These are phyloP conservation scores for Cladosporium oxysporum DNA, from an alignment of 2,329 filamentous ascomycete species.

Conservation along the genomic window DNA sequence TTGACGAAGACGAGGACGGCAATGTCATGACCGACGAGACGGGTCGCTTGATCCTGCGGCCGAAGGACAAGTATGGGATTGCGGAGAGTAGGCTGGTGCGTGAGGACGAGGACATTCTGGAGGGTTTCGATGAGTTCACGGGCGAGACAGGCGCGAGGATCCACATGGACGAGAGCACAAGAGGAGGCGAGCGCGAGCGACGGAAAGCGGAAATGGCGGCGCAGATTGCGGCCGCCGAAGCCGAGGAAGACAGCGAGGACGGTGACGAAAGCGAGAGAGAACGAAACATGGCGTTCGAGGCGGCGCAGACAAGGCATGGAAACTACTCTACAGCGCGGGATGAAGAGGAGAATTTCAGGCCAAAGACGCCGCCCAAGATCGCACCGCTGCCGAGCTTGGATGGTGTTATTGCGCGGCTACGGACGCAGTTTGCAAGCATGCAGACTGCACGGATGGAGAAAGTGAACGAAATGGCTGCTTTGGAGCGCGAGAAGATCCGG, in stretches of 20 bases:
- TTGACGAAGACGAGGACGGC: constrained; percentile 45
- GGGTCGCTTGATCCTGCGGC: constrained; percentile 49
- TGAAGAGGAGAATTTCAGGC: constrained; percentile 39
- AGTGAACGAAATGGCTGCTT: constrained; percentile 63
- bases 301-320: constrained; percentile 81
- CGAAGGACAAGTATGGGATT: constrained; percentile 60
- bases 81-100: constrained; percentile 69
- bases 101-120: constrained; percentile 89
- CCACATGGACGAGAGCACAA: constrained; percentile 71
- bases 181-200: constrained; percentile 36
- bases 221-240: constrained; percentile 80
- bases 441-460: constrained; percentile 61
- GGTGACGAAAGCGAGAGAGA: constrained; percentile 67
- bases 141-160: constrained; percentile 75
- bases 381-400: constrained; percentile 74
- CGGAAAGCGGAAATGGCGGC: constrained; percentile 77
- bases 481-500: constrained; percentile 68
- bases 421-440: constrained; percentile 62
- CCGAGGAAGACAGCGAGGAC: constrained; percentile 56
- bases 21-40: constrained; percentile 44
- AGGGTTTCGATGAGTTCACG: constrained; percentile 84
- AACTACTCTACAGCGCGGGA: constrained; percentile 57
- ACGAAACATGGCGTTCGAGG: constrained; percentile 78
- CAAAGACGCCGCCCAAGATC: constrained; percentile 69
- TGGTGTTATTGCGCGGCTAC: constrained; percentile 65